Evolutionary conservation across 345 rosid species (phyloP).

Genomic region (Eucalyptus melliodora): DNA sequence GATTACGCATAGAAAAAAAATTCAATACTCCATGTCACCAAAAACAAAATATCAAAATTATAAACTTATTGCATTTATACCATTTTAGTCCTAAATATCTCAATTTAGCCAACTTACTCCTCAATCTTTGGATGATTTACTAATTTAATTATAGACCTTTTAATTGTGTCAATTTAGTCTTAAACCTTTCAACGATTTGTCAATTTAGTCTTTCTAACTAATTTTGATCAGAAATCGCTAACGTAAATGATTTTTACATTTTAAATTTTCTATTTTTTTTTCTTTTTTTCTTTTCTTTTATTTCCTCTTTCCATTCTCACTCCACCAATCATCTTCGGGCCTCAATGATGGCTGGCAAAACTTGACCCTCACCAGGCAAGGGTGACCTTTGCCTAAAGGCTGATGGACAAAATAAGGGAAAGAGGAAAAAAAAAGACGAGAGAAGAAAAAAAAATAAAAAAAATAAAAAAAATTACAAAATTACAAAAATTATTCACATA

Average conservation of each 20-base stretch:
- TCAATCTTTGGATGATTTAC: too few relatives aligned
- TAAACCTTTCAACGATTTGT: too few relatives aligned
- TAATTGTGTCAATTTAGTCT: too few relatives aligned
- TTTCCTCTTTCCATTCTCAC: neutral
- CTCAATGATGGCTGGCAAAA: fast-evolving
- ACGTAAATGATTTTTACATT: fast-evolving
- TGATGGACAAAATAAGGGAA: neutral
- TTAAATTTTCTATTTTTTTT: too few relatives aligned
- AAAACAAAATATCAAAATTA: too few relatives aligned
- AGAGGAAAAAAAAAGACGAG: neutral
- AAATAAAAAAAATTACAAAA: too few relatives aligned
- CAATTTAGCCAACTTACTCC: neutral
- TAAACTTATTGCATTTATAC: too few relatives aligned
- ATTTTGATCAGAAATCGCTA: fast-evolving
- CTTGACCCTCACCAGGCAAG: neutral
- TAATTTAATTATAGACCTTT: too few relatives aligned
- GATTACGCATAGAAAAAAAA: neutral
- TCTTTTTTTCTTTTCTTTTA: too few relatives aligned
- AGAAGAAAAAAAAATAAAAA: too few relatives aligned
- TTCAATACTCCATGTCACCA: neutral
- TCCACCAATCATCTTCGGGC: neutral
- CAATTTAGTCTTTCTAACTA: too few relatives aligned
- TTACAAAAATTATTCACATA: neutral
- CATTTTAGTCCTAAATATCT: neutral
- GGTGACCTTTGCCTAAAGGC: neutral